Evolutionary conservation across 1,284 basidiomycete species (phyloP).

Genomic region (Cutaneotrichosporon dermatis): DNA sequence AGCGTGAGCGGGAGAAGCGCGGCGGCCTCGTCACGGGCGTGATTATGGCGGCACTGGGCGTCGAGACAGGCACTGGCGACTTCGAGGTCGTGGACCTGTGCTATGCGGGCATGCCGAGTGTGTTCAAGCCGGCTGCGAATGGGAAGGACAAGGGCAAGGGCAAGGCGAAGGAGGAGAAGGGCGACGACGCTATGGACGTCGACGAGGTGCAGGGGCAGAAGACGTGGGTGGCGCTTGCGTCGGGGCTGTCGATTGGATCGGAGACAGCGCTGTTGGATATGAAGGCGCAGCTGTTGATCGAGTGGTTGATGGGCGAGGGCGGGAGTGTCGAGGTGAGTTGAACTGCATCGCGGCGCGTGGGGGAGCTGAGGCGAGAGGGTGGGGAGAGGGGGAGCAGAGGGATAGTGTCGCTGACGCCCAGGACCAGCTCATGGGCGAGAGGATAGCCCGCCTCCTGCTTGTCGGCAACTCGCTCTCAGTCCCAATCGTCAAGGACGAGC

Average conservation of each 20-base stretch:
- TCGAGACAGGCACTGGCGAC: constrained; percentile 82
- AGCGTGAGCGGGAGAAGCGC: constrained; percentile 49
- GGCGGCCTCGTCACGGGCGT: constrained; percentile 73
- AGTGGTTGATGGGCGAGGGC: constrained; percentile 80
- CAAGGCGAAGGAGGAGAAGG: constrained; percentile 31
- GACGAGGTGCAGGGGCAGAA: constrained; percentile 39
- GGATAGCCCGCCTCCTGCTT: constrained; percentile 75
- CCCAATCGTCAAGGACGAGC: constrained; percentile 52
- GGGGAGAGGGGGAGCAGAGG: no score
- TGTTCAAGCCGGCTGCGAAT: constrained; percentile 41
- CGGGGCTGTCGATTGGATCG: constrained; percentile 68
- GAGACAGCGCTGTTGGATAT: constrained; percentile 61
- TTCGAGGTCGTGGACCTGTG: constrained; percentile 93
- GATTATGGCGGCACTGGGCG: constrained; percentile 81
- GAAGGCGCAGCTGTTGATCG: constrained; percentile 72
- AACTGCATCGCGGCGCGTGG: no score
- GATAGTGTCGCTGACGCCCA: constrained; percentile 18
- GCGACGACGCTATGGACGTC: constrained; percentile 19
- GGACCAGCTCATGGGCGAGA: constrained; percentile 62
- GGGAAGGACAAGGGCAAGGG: constrained; percentile 41
- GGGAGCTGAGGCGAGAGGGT: no score
- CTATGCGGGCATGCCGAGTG: constrained; percentile 73
- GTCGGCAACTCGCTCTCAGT: constrained; percentile 77
- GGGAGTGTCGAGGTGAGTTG: constrained; percentile 58
- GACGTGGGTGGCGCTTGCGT: constrained; percentile 76